These are phyloP conservation scores for Fusarium secorum DNA, from an alignment of 2,329 filamentous ascomycete species.

Conservation along the genomic window DNA sequence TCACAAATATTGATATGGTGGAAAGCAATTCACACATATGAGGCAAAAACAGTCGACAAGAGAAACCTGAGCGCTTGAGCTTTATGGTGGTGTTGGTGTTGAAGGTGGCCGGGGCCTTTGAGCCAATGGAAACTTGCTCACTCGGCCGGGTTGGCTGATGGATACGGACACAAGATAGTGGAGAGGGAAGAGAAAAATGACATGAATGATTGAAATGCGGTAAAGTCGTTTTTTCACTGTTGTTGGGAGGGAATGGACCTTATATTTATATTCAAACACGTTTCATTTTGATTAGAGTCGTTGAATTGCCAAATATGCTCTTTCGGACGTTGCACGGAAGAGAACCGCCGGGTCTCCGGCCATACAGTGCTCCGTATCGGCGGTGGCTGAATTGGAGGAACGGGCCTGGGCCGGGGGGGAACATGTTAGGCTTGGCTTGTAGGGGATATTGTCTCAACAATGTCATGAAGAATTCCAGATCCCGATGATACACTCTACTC, in stretches of 20 bases:
- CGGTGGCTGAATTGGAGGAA: conserved; percentile 13
- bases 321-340: conserved; percentile 18
- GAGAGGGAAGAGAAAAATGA: conserved; percentile 20
- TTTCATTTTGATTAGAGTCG: background rate
- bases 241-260: background rate
- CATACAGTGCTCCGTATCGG: conserved; percentile 24
- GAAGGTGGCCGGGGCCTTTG: conserved; percentile 26
- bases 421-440: conserved; percentile 9
- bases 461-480: background rate
- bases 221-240: background rate
- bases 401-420: conserved; percentile 14
- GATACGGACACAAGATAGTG: conserved; percentile 30
- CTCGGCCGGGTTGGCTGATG: conserved; percentile 40
- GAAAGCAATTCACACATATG: background rate
- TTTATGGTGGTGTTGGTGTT: conserved; percentile 34
- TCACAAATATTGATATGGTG: background rate
- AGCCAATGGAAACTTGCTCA: conserved; percentile 60
- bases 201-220: conserved; percentile 1
- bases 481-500: background rate
- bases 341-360: conserved; percentile 18
- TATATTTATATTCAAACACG: background rate
- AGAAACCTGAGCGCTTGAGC: conserved; percentile 24
- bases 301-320: background rate
- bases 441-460: background rate
- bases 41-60: conserved; percentile 4